phyloP scores from a whole-genome alignment of 1,284 basidiomycete genomes.

The Ganoderma lucidum region DNA sequence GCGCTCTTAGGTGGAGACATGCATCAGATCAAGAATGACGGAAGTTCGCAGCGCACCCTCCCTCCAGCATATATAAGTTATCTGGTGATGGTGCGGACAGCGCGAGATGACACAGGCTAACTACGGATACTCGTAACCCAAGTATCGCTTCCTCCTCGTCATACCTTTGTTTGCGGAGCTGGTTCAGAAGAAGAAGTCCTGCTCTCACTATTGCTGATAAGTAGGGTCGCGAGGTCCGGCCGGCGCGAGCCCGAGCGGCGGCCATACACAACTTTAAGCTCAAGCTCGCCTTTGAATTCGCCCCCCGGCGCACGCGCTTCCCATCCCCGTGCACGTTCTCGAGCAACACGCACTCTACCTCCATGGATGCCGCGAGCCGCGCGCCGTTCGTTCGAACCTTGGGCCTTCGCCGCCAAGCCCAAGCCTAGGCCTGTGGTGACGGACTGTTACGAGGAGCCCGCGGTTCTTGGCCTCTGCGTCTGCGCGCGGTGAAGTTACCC shows the following conservation, averaged over 20 bases:
- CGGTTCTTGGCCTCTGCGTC: neutral
- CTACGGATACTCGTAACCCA: no score
- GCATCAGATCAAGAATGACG: neutral
- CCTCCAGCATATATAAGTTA: neutral
- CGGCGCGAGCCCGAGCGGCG: neutral
- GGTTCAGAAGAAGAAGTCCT: neutral
- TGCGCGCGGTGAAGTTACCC: neutral
- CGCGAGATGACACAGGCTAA: neutral
- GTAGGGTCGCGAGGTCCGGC: no score
- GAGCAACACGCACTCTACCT: neutral
- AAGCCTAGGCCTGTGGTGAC: neutral
- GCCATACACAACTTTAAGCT: neutral
- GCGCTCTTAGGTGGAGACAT: neutral
- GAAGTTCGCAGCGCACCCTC: neutral
- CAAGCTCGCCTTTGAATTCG: neutral
- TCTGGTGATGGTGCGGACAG: neutral
- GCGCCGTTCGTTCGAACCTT: neutral
- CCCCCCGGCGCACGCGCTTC: neutral
- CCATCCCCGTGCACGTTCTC: neutral
- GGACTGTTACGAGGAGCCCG: neutral
- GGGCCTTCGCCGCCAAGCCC: no score
- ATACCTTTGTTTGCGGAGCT: neutral
- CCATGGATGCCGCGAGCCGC: neutral
- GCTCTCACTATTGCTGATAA: no score
- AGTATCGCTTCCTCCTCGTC: neutral